Conservation (phyloP, 2,329 filamentous ascomycete species). For the Chaetoscypha palmicola region DNA sequence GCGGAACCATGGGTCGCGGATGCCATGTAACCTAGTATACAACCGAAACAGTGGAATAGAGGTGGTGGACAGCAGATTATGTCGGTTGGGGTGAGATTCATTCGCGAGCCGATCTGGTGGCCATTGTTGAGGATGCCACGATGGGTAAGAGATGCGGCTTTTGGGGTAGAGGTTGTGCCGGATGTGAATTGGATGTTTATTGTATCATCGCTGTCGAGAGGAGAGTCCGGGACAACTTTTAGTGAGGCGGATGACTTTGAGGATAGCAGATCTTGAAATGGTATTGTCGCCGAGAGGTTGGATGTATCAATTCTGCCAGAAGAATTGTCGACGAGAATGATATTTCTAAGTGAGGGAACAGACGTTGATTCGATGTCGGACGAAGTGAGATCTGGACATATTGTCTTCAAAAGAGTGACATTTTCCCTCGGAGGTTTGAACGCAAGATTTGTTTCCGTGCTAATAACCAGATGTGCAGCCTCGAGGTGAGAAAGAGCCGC, state of each 20-base stretch:
- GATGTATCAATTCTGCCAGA: conserved; percentile 35
- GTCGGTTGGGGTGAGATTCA: conserved; percentile 70
- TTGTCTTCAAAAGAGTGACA: conserved; percentile 46
- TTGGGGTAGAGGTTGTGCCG: conserved; percentile 85
- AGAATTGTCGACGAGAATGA: conserved; percentile 78
- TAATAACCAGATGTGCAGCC: conserved; percentile 69
- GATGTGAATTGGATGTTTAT: conserved; percentile 97
- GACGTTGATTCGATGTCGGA: conserved; percentile 36
- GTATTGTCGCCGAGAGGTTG: conserved; percentile 33
- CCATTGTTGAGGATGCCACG: conserved; percentile 90
- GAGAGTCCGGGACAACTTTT: conserved; percentile 38
- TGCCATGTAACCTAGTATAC: conserved; percentile 91
- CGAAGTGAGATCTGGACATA: conserved; percentile 39
- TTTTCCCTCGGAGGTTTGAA: conserved; percentile 58
- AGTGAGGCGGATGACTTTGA: conserved; percentile 15
- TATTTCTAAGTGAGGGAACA: conserved; percentile 61
- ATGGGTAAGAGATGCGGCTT: conserved; percentile 86
- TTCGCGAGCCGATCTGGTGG: conserved; percentile 71
- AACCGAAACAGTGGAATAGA: conserved; percentile 86
- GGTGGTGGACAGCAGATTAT: conserved; percentile 79
- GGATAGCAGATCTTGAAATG: conserved; percentile 30
- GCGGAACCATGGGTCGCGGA: conserved; percentile 76
- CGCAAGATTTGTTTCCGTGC: conserved; percentile 79
- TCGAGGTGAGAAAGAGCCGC: conserved; percentile 71
- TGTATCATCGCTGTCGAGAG: conserved; percentile 56